phyloP scores from a whole-genome alignment of 495 filamentous ascomycete species.

The Diplogelasinospora grovesii region DNA sequence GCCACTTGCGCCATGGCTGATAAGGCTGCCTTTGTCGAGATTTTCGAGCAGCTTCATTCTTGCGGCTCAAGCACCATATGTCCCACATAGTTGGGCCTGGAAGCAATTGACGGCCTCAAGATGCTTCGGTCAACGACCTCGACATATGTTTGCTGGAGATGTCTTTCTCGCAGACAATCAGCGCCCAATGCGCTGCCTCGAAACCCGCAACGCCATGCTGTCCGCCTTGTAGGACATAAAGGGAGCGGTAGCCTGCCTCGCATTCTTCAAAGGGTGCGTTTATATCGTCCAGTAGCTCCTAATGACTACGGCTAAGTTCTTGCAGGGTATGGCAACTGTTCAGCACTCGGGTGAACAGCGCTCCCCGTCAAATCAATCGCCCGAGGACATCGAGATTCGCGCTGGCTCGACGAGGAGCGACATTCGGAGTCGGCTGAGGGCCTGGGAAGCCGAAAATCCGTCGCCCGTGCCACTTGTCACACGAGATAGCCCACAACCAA shows the following conservation, averaged over 20 bases:
- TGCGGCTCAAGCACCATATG: neutral
- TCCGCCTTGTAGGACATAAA: too few species aligned
- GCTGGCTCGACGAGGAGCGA: neutral
- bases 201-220: too few species aligned
- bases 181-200: neutral
- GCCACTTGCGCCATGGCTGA: constrained; percentile 1
- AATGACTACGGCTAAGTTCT: too few species aligned
- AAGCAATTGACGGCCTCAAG: neutral
- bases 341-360: too few species aligned
- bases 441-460: constrained; percentile 48
- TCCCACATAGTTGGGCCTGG: too few species aligned
- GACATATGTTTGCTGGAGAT: constrained; percentile 28
- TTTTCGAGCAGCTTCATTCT: neutral
- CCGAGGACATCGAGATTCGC: neutral
- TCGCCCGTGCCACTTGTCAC: constrained; percentile 3
- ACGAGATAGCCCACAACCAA: neutral
- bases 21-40: too few species aligned
- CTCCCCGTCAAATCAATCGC: too few species aligned
- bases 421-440: constrained; percentile 46
- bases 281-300: too few species aligned
- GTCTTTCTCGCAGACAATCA: constrained; percentile 9
- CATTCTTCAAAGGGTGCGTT: too few species aligned
- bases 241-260: too few species aligned
- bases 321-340: too few species aligned
- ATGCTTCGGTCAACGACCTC: constrained; percentile 23